These are phyloP conservation scores for Lactuca saligna DNA, from an alignment of 129 eudicot genomes.

Conservation along the genomic window DNA sequence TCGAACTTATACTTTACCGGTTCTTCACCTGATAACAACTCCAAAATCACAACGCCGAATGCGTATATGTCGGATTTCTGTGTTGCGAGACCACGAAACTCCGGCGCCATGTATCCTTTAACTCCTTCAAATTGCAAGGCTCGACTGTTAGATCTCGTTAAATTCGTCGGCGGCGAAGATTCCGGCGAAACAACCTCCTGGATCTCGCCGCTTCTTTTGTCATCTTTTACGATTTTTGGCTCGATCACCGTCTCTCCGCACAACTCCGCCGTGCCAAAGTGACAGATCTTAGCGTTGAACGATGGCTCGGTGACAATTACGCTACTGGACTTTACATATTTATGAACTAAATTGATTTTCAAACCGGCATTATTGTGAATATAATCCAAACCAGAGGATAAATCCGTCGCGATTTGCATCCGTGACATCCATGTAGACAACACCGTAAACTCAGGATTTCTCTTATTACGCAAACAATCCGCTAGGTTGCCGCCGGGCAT, in stretches of 20 bases:
- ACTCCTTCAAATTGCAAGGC: constrained; percentile 56
- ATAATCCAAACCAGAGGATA: constrained; percentile 83
- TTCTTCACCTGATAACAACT: constrained; percentile 78
- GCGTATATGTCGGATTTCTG: constrained; percentile 79
- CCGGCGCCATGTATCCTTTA: constrained; percentile 93
- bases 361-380: constrained; percentile 72
- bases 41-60: constrained; percentile 80
- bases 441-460: constrained; percentile 70
- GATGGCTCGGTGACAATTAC: constrained; percentile 88
- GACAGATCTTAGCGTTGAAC: constrained; percentile 73
- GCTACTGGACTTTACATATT: constrained; percentile 77
- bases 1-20: constrained; percentile 61
- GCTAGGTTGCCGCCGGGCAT: constrained; percentile 57
- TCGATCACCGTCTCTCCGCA: constrained; percentile 65
- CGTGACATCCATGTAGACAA: constrained; percentile 82
- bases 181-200: constrained; percentile 20
- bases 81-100: constrained; percentile 74
- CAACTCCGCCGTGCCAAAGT: constrained; percentile 90
- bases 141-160: constrained; percentile 38
- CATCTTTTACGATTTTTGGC: constrained; percentile 1
- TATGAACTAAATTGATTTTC: constrained; percentile 56
- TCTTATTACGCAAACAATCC: constrained; percentile 63
- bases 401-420: constrained; percentile 72
- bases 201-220: constrained; percentile 13
- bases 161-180: constrained; percentile 4